Evolutionary conservation across 2,329 filamentous ascomycete species (phyloP).

Genomic region (Byssothecium circinans): DNA sequence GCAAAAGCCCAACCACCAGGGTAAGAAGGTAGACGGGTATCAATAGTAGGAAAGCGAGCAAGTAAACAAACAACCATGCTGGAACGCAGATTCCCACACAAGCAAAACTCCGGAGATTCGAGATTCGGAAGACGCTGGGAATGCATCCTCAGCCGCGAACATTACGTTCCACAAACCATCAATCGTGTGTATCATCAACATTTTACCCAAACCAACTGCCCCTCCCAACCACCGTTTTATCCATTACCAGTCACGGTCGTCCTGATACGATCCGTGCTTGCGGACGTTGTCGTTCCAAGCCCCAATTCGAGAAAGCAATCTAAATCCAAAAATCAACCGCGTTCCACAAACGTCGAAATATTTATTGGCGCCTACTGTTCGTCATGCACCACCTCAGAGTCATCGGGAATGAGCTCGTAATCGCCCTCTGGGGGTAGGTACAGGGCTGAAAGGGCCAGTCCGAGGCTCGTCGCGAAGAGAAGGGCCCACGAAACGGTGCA

Average conservation of each 20-base stretch:
- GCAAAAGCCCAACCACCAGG: slow-evolving; percentile 20
- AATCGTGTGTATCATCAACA: neutral
- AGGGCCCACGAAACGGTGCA: slow-evolving; percentile 62
- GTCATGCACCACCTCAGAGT: slow-evolving; percentile 29
- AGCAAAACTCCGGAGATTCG: neutral
- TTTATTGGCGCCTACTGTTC: slow-evolving; percentile 32
- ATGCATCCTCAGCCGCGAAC: neutral
- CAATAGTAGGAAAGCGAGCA: slow-evolving; percentile 3
- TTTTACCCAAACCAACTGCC: neutral
- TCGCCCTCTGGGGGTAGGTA: slow-evolving; percentile 78
- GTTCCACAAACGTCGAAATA: neutral
- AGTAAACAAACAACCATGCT: neutral
- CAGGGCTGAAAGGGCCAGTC: slow-evolving; percentile 67
- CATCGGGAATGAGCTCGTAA: slow-evolving; percentile 72
- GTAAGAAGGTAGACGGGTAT: slow-evolving; percentile 15
- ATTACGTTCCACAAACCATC: neutral
- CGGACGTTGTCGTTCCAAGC: slow-evolving; percentile 40
- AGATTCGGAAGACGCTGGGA: neutral
- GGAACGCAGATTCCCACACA: neutral
- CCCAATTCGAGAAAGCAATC: slow-evolving; percentile 37
- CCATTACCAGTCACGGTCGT: slow-evolving; percentile 14
- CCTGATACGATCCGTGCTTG: slow-evolving; percentile 16
- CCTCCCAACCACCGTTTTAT: neutral
- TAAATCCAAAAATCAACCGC: slow-evolving; percentile 24
- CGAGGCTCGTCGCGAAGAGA: slow-evolving; percentile 55